Evolutionary conservation across 768 basidiomycete species (phyloP), one percentile per base, ranked within the genome.

Genomic region (Suillus sp.): DNA sequence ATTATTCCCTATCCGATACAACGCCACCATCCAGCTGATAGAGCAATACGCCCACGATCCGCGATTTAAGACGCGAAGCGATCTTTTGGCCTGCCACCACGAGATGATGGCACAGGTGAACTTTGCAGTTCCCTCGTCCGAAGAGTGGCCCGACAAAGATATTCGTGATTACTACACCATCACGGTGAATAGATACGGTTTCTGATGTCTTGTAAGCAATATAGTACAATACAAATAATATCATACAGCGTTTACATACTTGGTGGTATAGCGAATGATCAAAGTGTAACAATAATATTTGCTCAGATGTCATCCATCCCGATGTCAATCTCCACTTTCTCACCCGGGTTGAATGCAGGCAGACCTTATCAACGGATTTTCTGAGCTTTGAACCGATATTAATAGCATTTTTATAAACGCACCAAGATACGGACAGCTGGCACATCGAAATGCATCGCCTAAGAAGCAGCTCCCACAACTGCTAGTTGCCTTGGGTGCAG

Each of bases 401-500:
- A 60, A 43, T 10, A 57, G 40, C 43, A 57, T n/a, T 18, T 2
- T 38, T 30, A 20, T 40, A 11, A 20, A 85, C 92, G 65, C 68
- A 98, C 96, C 96, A 51, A 93, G 81, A 78, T 98, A 99, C 34
- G 97, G 97, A 75, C 97, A 99, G 60, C 94, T 87, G 27, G 90
- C 90, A 77, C 97, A 99, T 72, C 97, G 83, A 80, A 99, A 99
- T 3, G 97, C 97, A 77, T 99, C 97, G 11, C 97, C 97, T 42
- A 99, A 79, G 81, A 93, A 99, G 81, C 97, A 99, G 79, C 84
- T 98, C 18, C 96, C 96, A 79, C 97, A 99, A 72, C 93, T 95
- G 73, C 95, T 96, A 61, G 95, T 98, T 42, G 92, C 94, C 79
- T 93, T 93, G 14, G 89, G 87, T 16, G 93, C 86, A 25, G 84